Conservation (phyloP, 345 rosid genomes). For the Ceriops decandra region DNA sequence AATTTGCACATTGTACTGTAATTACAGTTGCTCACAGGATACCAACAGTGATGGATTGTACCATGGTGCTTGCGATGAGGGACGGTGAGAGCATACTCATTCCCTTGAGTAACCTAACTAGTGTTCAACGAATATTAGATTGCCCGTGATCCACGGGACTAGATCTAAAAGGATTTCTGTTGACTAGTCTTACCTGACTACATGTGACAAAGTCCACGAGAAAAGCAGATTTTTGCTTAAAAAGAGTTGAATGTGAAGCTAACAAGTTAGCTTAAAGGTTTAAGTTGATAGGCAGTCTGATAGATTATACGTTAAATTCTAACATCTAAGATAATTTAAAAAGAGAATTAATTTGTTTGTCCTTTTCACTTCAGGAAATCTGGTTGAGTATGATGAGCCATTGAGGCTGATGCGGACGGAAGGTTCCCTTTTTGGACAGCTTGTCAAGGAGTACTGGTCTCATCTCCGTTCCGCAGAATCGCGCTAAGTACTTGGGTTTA, state of each 20-base stretch:
- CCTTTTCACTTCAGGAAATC: slow-evolving; percentile 42
- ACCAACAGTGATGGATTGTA: slow-evolving; percentile 96
- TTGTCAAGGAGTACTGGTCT: slow-evolving; percentile 88
- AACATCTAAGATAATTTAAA: neutral
- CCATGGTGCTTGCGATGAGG: slow-evolving; percentile 79
- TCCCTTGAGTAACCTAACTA: neutral
- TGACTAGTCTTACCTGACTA: neutral
- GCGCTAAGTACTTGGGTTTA: slow-evolving; percentile 19
- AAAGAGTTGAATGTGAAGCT: no score
- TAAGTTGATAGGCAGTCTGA: neutral
- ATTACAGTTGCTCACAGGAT: slow-evolving; percentile 94
- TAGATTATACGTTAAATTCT: no score
- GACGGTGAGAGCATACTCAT: slow-evolving; percentile 50
- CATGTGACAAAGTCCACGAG: no score
- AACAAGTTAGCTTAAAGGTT: no score
- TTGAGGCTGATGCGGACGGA: slow-evolving; percentile 60
- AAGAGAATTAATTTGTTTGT: neutral
- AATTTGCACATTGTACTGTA: slow-evolving; percentile 77
- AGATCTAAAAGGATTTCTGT: neutral
- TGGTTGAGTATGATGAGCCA: slow-evolving; percentile 80
- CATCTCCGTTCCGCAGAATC: slow-evolving; percentile 57
- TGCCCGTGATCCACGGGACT: neutral
- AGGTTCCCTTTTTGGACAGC: slow-evolving; percentile 67
- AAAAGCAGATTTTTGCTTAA: no score
- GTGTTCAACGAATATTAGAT: neutral